phyloP scores from a whole-genome alignment of 179 eudicot species.

The Nepenthes alata region DNA sequence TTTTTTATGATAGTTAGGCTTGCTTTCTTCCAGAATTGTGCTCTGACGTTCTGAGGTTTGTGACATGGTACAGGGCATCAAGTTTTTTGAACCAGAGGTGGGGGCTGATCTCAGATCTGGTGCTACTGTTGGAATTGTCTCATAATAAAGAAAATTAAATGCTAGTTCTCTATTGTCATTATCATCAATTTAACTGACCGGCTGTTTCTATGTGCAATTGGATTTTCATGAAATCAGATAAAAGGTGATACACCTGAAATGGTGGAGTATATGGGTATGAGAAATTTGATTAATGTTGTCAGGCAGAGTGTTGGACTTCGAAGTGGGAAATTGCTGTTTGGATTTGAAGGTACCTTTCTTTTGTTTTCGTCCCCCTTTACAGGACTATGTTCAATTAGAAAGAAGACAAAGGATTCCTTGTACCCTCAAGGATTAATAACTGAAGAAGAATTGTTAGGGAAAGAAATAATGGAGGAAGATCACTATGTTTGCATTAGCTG shows the following conservation, averaged over 20 bases:
- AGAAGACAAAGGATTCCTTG: neutral
- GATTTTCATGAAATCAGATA: conserved; percentile 34
- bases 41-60: conserved; percentile 7
- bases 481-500: neutral
- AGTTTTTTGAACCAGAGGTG: conserved; percentile 99
- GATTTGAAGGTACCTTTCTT: conserved; percentile 58
- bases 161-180: too few relatives aligned
- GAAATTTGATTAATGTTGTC: conserved; percentile 67
- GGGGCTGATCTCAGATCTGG: conserved; percentile 20
- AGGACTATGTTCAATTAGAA: neutral
- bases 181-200: neutral
- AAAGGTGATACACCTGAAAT: conserved; percentile 92
- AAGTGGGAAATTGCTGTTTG: conserved; percentile 63
- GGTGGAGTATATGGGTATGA: conserved; percentile 88
- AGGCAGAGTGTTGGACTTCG: conserved; percentile 48
- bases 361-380: neutral
- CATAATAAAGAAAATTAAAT: neutral
- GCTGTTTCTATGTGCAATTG: conserved; percentile 1
- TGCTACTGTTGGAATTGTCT: neutral
- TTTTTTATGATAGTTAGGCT: neutral
- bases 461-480: neutral
- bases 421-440: neutral
- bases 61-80: conserved; percentile 69
- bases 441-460: neutral
- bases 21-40: conserved; percentile 2